These are phyloP conservation scores for Effrenium voratum DNA, from an alignment of 73 alveolate genomes.

Conservation along the genomic window DNA sequence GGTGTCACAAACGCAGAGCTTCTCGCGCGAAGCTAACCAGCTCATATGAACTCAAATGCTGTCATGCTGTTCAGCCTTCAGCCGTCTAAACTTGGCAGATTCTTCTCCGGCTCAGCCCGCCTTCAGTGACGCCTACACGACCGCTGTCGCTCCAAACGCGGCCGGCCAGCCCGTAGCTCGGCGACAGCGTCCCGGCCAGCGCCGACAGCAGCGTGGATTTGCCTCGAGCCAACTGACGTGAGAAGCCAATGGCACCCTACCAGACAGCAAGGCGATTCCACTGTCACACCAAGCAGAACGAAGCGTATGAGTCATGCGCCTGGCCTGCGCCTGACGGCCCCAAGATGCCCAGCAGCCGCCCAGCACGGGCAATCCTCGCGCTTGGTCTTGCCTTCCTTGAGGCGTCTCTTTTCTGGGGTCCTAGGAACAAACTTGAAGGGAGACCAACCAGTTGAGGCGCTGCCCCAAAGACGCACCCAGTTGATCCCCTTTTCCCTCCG, in stretches of 20 bases:
- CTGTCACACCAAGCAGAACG: no score
- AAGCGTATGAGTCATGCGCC: no score
- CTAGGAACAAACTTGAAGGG: not conserved
- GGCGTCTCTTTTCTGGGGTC: not conserved
- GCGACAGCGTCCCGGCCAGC: conserved; percentile 19
- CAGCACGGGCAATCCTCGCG: conserved; percentile 58
- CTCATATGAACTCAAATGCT: no score
- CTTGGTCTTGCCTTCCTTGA: not conserved
- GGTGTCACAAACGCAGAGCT: no score
- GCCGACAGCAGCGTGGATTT: conserved; percentile 61
- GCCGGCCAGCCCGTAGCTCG: conserved; percentile 1
- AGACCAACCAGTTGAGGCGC: not conserved
- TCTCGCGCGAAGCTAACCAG: no score
- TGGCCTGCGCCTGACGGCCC: conserved; percentile 82
- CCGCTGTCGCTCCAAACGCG: not conserved
- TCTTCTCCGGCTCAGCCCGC: no score
- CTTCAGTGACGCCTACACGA: conserved; percentile 30
- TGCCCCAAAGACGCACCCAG: not conserved
- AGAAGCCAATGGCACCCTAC: not conserved
- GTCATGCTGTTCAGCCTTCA: no score
- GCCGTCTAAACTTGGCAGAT: no score
- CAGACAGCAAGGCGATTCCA: not conserved
- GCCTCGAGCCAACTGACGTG: not conserved
- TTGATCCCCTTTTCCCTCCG: not conserved
- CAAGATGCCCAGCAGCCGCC: conserved; percentile 65